Conservation (phyloP, 2,329 filamentous ascomycete species). For the Arthroderma uncinatum region DNA sequence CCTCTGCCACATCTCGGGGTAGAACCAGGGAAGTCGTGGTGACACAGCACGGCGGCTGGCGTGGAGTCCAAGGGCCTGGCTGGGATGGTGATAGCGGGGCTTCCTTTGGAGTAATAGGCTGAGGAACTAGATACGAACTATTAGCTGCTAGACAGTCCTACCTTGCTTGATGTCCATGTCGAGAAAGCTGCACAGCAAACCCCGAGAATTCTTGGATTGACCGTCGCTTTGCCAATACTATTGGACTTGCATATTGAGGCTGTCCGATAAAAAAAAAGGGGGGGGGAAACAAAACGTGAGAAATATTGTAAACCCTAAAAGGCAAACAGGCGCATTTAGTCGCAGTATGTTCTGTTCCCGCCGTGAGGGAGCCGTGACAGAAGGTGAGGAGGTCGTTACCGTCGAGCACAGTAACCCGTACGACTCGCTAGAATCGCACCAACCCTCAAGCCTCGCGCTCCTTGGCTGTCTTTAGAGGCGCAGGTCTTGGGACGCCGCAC, state of each 20-base stretch:
- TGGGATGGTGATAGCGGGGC: background rate
- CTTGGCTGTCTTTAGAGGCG: background rate
- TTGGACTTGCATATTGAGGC: background rate
- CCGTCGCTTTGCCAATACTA: background rate
- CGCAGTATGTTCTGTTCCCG: background rate
- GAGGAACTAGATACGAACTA: background rate
- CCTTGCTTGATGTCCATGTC: background rate
- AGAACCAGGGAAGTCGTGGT: background rate
- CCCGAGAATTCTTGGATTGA: background rate
- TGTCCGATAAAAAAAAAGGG: background rate
- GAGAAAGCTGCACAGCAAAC: background rate
- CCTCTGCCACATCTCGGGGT: background rate
- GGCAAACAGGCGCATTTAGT: background rate
- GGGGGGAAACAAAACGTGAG: background rate
- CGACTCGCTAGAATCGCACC: background rate
- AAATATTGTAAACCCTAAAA: background rate
- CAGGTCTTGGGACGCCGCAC: background rate
- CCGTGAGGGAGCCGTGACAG: background rate
- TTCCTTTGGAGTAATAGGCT: background rate
- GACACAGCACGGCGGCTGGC: slow-evolving; percentile 7
- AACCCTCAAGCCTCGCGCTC: background rate
- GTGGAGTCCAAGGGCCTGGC: slow-evolving; percentile 1
- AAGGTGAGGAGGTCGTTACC: background rate
- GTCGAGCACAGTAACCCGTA: background rate
- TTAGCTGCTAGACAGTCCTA: background rate